These are phyloP conservation scores for Aegilops longissima DNA, from an alignment of 176 grass and related monocot species.

Conservation along the genomic window DNA sequence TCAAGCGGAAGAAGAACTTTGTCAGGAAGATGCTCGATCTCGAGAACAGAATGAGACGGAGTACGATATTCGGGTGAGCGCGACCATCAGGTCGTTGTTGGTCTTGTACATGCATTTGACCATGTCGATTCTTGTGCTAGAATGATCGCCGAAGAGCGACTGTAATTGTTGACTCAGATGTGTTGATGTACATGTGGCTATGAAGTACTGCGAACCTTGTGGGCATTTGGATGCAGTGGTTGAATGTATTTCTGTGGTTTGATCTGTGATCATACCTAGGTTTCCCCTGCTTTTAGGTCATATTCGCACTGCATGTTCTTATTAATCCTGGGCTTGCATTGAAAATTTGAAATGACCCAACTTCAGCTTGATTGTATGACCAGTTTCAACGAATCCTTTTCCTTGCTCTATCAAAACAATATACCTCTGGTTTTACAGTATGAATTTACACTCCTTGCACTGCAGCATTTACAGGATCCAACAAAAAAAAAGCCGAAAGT, in stretches of 20 bases:
- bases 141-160: not conserved
- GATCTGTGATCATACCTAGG: not conserved
- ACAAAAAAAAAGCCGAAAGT: not conserved
- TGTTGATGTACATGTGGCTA: not conserved
- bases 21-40: slow-evolving; percentile 28
- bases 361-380: not conserved
- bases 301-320: not conserved
- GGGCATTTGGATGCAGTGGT: not conserved
- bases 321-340: not conserved
- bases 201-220: not conserved
- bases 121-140: slow-evolving; percentile 10
- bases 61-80: slow-evolving; percentile 24
- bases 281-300: not conserved
- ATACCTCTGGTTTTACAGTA: not conserved
- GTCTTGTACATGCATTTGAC: slow-evolving; percentile 10
- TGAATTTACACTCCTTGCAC: slow-evolving; percentile 1
- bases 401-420: not conserved
- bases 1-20: slow-evolving; percentile 60
- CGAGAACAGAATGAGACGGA: slow-evolving; percentile 24
- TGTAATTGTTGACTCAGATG: not conserved
- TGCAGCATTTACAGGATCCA: not conserved
- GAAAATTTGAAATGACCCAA: not conserved
- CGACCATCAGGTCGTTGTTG: not conserved
- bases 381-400: not conserved
- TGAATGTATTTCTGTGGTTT: not conserved